Evolutionary conservation across 2,329 filamentous ascomycete species (phyloP).

Genomic region (Drechslera avenae): DNA sequence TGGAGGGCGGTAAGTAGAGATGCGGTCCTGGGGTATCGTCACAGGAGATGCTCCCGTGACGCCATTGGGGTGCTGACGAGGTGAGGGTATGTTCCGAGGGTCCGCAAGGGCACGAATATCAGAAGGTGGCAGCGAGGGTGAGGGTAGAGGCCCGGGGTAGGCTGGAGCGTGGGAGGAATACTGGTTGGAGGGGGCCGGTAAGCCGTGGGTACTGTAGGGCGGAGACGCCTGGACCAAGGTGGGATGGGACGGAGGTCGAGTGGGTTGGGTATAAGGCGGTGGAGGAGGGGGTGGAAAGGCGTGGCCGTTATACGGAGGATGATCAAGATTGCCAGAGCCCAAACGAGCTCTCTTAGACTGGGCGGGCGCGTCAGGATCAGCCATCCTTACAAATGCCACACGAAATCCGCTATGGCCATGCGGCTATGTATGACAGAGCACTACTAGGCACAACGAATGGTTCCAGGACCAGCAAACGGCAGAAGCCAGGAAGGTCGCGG

Average conservation of each 20-base stretch:
- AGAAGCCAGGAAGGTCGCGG: slow-evolving; percentile 32
- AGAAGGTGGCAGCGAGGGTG: slow-evolving; percentile 41
- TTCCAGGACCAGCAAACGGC: slow-evolving; percentile 35
- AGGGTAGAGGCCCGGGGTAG: slow-evolving; percentile 33
- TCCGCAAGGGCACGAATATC: slow-evolving; percentile 43
- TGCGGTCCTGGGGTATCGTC: slow-evolving; percentile 44
- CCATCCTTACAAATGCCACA: slow-evolving; percentile 48
- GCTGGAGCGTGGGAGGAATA: slow-evolving; percentile 29
- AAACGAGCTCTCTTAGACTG: slow-evolving; percentile 46
- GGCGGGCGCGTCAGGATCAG: slow-evolving; percentile 47
- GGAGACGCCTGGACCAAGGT: slow-evolving; percentile 37
- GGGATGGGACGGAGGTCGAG: slow-evolving; percentile 40
- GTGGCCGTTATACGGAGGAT: slow-evolving; percentile 38
- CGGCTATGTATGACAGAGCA: slow-evolving; percentile 39
- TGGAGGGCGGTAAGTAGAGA: slow-evolving; percentile 40
- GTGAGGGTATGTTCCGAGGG: slow-evolving; percentile 42
- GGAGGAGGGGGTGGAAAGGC: slow-evolving; percentile 40
- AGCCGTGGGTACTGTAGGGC: slow-evolving; percentile 32
- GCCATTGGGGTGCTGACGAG: slow-evolving; percentile 45
- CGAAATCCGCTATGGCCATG: slow-evolving; percentile 48
- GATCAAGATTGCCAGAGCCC: slow-evolving; percentile 41
- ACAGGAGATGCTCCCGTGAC: slow-evolving; percentile 35
- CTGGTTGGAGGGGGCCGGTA: slow-evolving; percentile 31
- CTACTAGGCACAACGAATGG: slow-evolving; percentile 23
- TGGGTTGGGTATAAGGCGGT: slow-evolving; percentile 37